Evolutionary conservation across 441 rosid species (phyloP), one percentile per base, ranked within the genome.

Genomic region (Gossypium lobatum): DNA sequence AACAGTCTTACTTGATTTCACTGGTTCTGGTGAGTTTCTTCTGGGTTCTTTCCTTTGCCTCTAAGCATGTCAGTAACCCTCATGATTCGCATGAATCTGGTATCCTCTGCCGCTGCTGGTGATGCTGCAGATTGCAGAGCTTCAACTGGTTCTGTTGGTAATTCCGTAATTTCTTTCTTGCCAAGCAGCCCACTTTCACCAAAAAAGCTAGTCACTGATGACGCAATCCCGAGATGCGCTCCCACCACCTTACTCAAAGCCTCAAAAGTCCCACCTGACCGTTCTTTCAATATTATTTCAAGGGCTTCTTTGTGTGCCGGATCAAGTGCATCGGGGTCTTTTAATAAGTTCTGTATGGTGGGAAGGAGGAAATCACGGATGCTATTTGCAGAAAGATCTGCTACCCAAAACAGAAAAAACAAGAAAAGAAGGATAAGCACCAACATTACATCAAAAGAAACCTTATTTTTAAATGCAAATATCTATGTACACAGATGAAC

Each of bases 271-370:
- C 97, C 96, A 48, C 99, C 96, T 3, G 99, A 89, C 46, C 98
- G 85, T 80, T 95, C 99, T 79, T 87, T 95, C 88, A 91, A 57
- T 80, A 90, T 88, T 79, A 95, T 93, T 86, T 95, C 99, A 37
- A 95, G 85, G 25, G 98, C 98, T 82, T 93, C 99, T 76, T 93
- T 95, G 83, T 95, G 97, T 25, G 96, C 99, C 10, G 99, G 99
- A 80, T 95, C 99, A n/a, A 93, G 80, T 71, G 98, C 86, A 57
- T 95, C 99, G 2, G 76, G 84, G 80, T 95, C 99, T 85, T 85
- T 91, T 69, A 95, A 68, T 80, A 95, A 83, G 84, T 95, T 95
- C 67, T 90, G 95, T 76, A 93, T 88, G 10, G 97, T 79, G 5
- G 98, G 96, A 3, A 95, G 81, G 52, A 95, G 92, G 81, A 80